Base-by-base conservation (phyloP, 2,329 filamentous ascomycete species). In the Leptographium procerum region DNA sequence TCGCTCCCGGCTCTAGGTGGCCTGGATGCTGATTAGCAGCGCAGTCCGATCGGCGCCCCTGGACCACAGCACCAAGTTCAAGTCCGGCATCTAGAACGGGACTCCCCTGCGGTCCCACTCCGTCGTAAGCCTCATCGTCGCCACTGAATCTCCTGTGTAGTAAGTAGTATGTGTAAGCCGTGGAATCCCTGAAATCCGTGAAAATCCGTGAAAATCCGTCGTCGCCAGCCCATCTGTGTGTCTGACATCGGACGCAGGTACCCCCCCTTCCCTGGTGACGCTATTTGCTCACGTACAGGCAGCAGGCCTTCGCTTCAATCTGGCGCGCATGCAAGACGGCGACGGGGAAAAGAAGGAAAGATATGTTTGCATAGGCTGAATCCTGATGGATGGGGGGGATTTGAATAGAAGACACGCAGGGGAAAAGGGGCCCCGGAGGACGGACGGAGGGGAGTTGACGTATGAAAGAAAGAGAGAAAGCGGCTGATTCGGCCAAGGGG, bases 91-190 rank as follows among this genome's bases (percentile, higher is more conserved):
- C 64, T 29, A 59, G 45, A 26, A 62, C 54, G 22, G 61, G 56
- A 4, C 56, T 45, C 24, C 47, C 31, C 16, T 57, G 29, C 9
- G 16, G 29, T 24, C 33, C 33, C 6, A 40, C 28, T 3, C 57
- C 59, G 26, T 52, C 58, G 57, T 64, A 65, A 4, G 64, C 56
- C 55, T 65, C 64, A 43, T 65, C 64, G 47, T 65, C 64, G 24
- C 64, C 64, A 55, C 64, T 65, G 55, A 65, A 65, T 3, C 64
- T 60, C 64, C 64, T 65, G 56, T n/a, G n/a, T n/a, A n/a, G n/a
- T n/a, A n/a, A n/a, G n/a, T 22, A 29, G 4, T 51, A n/a, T 8
- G 48, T 16, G 28, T 31, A 51, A 51, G 45, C 24, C 43, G 43
- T 14, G 16, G 16, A 36, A n/a, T n/a, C n/a, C n/a, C n/a, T n/a